phyloP scores from a whole-genome alignment of 306 rosid genomes.

The Oxytropis ochrocephala region DNA sequence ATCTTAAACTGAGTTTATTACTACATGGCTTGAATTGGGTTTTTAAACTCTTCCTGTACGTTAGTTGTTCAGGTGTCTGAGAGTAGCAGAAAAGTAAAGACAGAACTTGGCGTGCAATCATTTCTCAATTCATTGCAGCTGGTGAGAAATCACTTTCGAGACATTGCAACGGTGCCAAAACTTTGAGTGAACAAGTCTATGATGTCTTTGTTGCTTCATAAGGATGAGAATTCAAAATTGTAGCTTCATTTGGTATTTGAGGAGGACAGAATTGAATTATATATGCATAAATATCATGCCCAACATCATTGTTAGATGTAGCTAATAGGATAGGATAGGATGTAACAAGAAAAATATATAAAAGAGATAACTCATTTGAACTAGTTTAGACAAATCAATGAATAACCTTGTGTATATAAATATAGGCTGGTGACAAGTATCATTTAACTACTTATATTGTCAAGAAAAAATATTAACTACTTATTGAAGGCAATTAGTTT shows the following conservation, averaged over 20 bases:
- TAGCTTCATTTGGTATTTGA: conserved; percentile 15
- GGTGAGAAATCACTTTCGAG: conserved; percentile 29
- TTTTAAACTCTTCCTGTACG: neutral
- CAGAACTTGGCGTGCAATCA: neutral
- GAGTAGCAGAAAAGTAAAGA: conserved; percentile 5
- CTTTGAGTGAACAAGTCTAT: neutral
- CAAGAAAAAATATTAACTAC: too few species aligned
- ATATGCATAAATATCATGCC: neutral
- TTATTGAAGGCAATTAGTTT: conserved; percentile 13
- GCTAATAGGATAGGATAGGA: conserved; percentile 1
- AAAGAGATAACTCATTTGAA: neutral
- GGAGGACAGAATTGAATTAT: neutral
- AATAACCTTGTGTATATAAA: neutral
- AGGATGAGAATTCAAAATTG: conserved; percentile 16
- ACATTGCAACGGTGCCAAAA: conserved; percentile 24
- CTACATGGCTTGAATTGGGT: neutral
- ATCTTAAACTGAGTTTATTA: neutral
- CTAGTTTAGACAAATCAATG: neutral
- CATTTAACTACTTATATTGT: conserved; percentile 18
- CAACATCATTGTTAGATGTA: neutral
- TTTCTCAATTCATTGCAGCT: conserved; percentile 20
- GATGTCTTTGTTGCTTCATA: conserved; percentile 25
- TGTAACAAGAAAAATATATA: neutral
- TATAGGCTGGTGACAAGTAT: conserved; percentile 6
- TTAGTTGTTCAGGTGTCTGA: neutral